These are phyloP conservation scores for Phylloporus sp. DNA, from an alignment of 768 basidiomycete species.

Conservation along the genomic window DNA sequence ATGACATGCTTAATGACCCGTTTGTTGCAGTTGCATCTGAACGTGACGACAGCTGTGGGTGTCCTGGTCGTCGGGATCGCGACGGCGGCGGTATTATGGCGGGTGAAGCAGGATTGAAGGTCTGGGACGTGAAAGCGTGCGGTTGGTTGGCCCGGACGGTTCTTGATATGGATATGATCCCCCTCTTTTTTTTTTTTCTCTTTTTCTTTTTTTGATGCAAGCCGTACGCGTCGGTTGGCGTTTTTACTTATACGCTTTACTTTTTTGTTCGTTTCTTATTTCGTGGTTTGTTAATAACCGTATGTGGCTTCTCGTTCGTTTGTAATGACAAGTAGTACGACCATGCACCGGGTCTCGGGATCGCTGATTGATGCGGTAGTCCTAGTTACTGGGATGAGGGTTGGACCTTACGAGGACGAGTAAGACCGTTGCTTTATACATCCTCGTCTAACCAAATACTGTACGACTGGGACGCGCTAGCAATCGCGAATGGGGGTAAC, in stretches of 20 bases:
- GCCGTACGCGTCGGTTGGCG: slow-evolving; percentile 15
- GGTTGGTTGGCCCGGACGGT: slow-evolving; percentile 15
- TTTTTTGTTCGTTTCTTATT: slow-evolving; percentile 25
- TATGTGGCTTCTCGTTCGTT: slow-evolving; percentile 21
- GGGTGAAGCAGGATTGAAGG: slow-evolving; percentile 49
- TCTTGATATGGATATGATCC: slow-evolving; percentile 16
- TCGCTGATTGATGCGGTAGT: too few relatives aligned
- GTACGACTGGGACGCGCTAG: too few relatives aligned
- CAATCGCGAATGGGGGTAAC: too few relatives aligned
- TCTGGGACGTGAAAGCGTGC: slow-evolving; percentile 21
- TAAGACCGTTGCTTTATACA: too few relatives aligned
- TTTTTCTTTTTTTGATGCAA: too few relatives aligned
- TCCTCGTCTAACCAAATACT: too few relatives aligned
- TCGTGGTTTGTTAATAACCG: slow-evolving; percentile 22
- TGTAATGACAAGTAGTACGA: slow-evolving; percentile 19
- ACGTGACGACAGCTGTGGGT: slow-evolving; percentile 51
- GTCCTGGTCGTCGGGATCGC: slow-evolving; percentile 62
- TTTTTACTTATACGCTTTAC: too few relatives aligned
- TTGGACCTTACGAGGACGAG: too few relatives aligned
- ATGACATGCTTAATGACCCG: slow-evolving; percentile 14
- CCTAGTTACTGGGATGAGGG: too few relatives aligned
- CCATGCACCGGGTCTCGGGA: background rate
- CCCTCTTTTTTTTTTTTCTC: background rate
- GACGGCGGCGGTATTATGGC: slow-evolving; percentile 70
- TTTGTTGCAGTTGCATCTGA: slow-evolving; percentile 27